Evolutionary conservation across 805 yeast species (phyloP).

Genomic region (Cyberlindnera samutprakarnensis): DNA sequence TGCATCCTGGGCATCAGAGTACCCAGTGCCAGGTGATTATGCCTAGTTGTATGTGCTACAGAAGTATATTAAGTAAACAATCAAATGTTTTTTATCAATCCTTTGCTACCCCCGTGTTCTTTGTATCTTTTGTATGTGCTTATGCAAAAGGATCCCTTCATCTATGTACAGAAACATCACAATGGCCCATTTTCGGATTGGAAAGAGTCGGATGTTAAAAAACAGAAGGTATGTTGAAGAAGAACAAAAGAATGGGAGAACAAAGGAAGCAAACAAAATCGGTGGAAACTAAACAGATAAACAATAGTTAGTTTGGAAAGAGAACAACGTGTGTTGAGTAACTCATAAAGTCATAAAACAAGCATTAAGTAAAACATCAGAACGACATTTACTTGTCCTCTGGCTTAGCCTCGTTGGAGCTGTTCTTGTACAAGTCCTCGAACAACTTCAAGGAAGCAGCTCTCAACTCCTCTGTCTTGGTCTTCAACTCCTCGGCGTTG

Average conservation of each 20-base stretch:
- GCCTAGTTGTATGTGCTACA: constrained; percentile 4
- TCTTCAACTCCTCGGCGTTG: constrained; percentile 56
- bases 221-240: background rate
- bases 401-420: constrained; percentile 19
- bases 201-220: background rate
- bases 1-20: constrained; percentile 60
- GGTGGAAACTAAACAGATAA: too few relatives aligned
- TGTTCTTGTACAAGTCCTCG: constrained; percentile 34
- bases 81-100: background rate
- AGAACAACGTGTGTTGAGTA: too few relatives aligned
- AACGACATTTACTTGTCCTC: constrained; percentile 21
- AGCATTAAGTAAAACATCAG: too few relatives aligned
- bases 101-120: too few relatives aligned
- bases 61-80: background rate
- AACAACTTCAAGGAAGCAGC: constrained; percentile 70
- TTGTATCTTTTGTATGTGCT: background rate
- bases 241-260: background rate
- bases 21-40: constrained; percentile 83
- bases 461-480: constrained; percentile 77
- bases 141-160: background rate
- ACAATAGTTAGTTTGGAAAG: too few relatives aligned
- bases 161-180: constrained; percentile 3
- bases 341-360: too few relatives aligned
- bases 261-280: background rate
- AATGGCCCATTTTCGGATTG: too few relatives aligned